Conservation (phyloP, 2,329 filamentous ascomycete species). For the Penicillium sp. region DNA sequence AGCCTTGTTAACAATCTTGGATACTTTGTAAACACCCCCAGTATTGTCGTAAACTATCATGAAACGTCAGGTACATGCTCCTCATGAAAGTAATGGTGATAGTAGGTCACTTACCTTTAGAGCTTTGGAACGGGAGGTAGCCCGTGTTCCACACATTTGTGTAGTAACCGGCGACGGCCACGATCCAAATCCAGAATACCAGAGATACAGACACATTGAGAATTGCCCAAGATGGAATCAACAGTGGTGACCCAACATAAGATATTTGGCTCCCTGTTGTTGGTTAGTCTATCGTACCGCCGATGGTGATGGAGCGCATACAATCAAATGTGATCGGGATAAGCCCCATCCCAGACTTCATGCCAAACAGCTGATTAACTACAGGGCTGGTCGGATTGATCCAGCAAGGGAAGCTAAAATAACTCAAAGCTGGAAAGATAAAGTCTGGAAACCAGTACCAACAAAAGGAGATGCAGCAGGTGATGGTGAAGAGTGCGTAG, state of each 20-base stretch:
- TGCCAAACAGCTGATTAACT: not conserved
- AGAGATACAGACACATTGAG: not conserved
- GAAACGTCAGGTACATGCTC: not conserved
- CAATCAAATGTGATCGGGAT: not conserved
- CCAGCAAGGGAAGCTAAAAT: not conserved
- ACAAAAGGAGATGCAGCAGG: not conserved
- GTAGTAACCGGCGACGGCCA: not conserved
- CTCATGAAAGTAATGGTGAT: not conserved
- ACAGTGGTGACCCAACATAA: not conserved
- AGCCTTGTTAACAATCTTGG: slow-evolving; percentile 61
- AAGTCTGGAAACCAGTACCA: slow-evolving; percentile 3
- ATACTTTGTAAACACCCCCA: slow-evolving; percentile 66
- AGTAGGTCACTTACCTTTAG: not conserved
- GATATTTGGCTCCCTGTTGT: not conserved
- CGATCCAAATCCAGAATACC: not conserved
- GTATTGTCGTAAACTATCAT: slow-evolving; percentile 62
- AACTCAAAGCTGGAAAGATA: not conserved
- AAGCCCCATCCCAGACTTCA: not conserved
- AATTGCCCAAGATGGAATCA: not conserved
- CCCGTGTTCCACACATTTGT: not conserved
- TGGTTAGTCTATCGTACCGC: not conserved
- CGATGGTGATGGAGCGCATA: not conserved
- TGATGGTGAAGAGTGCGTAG: not conserved
- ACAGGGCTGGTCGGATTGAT: not conserved
- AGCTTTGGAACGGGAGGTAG: not conserved